A percentile compares a stretch with the other conserved stretches of the same genome.
Conservation (phyloP, 495 filamentous ascomycete species). For the Aspergillus haitiensis region DNA sequence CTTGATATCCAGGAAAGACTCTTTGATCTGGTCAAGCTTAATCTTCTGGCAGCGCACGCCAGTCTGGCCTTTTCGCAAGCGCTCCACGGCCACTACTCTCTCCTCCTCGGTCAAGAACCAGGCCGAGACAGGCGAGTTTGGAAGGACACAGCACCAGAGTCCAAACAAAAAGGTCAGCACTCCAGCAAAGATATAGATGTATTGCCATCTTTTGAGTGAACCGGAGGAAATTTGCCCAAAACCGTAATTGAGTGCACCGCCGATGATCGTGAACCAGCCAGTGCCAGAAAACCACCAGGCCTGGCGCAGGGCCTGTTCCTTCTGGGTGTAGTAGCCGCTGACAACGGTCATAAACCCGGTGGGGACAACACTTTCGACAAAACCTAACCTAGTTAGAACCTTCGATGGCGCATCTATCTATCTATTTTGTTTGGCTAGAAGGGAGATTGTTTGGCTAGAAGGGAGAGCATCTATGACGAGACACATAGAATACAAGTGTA, state of each 20-base stretch:
- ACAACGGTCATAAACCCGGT: conserved; percentile 69
- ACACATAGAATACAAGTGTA: neutral
- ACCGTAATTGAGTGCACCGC: conserved; percentile 65
- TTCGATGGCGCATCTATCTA: neutral
- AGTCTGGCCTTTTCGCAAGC: conserved; percentile 52
- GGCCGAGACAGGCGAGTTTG: conserved; percentile 53
- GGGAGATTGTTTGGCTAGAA: neutral
- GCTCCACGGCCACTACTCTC: conserved; percentile 53
- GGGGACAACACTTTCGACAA: conserved; percentile 66
- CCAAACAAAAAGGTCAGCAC: conserved; percentile 65
- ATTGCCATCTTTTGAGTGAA: conserved; percentile 61
- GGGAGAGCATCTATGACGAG: neutral
- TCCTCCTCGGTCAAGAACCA: conserved; percentile 56
- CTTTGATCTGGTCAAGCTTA: conserved; percentile 50
- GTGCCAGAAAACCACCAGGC: conserved; percentile 70
- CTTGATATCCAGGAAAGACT: conserved; percentile 50
- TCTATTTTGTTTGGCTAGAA: neutral
- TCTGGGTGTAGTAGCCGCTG: conserved; percentile 65
- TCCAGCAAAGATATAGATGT: conserved; percentile 67
- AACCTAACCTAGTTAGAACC: conserved; percentile 42
- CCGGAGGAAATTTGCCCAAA: conserved; percentile 64
- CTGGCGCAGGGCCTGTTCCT: conserved; percentile 65
- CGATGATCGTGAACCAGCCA: conserved; percentile 67
- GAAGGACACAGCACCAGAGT: conserved; percentile 57
- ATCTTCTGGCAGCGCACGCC: conserved; percentile 55